phyloP scores from a whole-genome alignment of 2,329 filamentous ascomycete species.

The Arthrobotrys sinensis region DNA sequence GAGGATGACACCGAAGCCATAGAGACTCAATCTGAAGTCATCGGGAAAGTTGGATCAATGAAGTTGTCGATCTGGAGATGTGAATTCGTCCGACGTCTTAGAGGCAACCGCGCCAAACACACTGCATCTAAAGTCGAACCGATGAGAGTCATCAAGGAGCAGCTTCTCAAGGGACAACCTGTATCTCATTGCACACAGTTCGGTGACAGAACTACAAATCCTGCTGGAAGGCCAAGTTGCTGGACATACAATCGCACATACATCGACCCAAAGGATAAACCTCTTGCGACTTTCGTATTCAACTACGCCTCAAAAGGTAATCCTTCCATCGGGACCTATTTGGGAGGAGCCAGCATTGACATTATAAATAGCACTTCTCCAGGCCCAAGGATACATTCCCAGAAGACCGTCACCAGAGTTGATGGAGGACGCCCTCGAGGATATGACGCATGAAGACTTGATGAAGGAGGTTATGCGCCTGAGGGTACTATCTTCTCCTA shows the following conservation, averaged over 20 bases:
- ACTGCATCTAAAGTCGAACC: not conserved
- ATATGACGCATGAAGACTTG: slow-evolving; percentile 8
- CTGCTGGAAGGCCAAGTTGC: too few relatives aligned
- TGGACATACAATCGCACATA: not conserved
- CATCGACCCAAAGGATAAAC: slow-evolving; percentile 9
- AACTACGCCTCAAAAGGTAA: slow-evolving; percentile 35
- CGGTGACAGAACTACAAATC: not conserved
- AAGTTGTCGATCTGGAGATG: not conserved
- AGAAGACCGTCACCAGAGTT: slow-evolving; percentile 1
- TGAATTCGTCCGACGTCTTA: not conserved
- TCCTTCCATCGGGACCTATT: not conserved
- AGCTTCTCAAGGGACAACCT: slow-evolving; percentile 11
- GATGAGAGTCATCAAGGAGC: not conserved
- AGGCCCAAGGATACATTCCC: slow-evolving; percentile 27
- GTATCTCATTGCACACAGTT: slow-evolving; percentile 20
- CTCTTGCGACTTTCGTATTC: slow-evolving; percentile 26
- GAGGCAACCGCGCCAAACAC: not conserved
- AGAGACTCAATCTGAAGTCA: not conserved
- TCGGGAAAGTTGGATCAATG: slow-evolving; percentile 6
- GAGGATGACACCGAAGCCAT: not conserved
- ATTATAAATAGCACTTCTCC: slow-evolving; percentile 8
- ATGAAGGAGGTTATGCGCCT: slow-evolving; percentile 29
- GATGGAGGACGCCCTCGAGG: slow-evolving; percentile 1
- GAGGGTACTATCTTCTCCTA: not conserved
- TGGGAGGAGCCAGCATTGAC: not conserved